A percentile compares a stretch with the other conserved stretches of the same genome.
Conservation (phyloP, 129 eudicot species). For the Flaveria trinervia region DNA sequence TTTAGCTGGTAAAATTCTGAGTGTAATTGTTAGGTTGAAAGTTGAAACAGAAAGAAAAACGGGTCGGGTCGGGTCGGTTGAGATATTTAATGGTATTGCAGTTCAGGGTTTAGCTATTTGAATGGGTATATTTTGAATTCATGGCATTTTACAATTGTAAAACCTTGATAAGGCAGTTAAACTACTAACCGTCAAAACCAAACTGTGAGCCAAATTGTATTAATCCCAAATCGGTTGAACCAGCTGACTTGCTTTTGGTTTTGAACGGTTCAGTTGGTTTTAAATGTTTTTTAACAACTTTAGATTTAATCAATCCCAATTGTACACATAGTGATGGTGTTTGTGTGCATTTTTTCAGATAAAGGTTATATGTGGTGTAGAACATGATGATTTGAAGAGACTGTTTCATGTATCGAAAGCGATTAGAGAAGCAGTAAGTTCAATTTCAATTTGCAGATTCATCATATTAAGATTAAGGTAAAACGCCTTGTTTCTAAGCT, state of each 20-base stretch:
- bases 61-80: too few species aligned
- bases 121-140: too few species aligned
- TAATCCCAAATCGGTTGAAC: neutral
- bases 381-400: slow-evolving; percentile 85
- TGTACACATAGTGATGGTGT: slow-evolving; percentile 11
- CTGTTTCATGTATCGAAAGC: slow-evolving; percentile 73
- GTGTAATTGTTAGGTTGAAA: too few species aligned
- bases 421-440: slow-evolving; percentile 80
- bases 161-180: too few species aligned
- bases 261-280: too few species aligned
- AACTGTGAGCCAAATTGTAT: too few species aligned
- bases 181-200: too few species aligned
- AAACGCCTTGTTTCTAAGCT: neutral
- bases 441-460: neutral
- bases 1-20: neutral
- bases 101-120: too few species aligned
- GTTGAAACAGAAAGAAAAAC: too few species aligned
- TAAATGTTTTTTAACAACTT: neutral
- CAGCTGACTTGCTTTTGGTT: too few species aligned
- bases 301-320: neutral
- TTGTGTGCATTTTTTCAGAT: slow-evolving; percentile 52
- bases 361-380: slow-evolving; percentile 84
- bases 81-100: too few species aligned
- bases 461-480: neutral
- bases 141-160: too few species aligned